phyloP scores from a whole-genome alignment of 495 filamentous ascomycete genomes.

The Hyphodiscus hymeniophilus region DNA sequence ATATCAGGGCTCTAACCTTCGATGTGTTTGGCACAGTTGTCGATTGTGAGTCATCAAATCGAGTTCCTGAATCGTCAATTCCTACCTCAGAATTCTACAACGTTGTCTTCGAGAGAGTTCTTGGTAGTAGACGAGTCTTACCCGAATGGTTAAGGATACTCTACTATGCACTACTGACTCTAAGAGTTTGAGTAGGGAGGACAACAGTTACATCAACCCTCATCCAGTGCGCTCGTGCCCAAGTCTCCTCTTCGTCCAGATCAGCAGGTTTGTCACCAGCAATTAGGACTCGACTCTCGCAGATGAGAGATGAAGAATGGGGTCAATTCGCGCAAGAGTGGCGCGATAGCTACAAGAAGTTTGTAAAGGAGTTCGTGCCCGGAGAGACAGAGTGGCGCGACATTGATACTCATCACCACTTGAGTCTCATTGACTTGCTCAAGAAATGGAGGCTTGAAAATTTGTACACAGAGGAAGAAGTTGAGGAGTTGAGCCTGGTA shows the following conservation, averaged over 20 bases:
- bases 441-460: conserved; percentile 40
- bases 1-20: conserved; percentile 40
- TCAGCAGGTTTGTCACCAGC: conserved; percentile 32
- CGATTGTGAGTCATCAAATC: too few relatives aligned
- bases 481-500: conserved; percentile 44
- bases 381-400: conserved; percentile 37
- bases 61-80: too few relatives aligned
- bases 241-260: conserved; percentile 25
- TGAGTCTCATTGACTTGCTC: conserved; percentile 50
- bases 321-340: conserved; percentile 55
- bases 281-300: conserved; percentile 37
- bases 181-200: too few relatives aligned
- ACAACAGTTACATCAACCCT: conserved; percentile 48
- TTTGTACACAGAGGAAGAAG: conserved; percentile 52
- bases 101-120: too few relatives aligned
- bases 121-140: too few relatives aligned
- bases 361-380: conserved; percentile 47
- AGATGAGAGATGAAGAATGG: conserved; percentile 52
- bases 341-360: conserved; percentile 53
- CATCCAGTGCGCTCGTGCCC: conserved; percentile 35
- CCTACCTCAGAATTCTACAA: too few relatives aligned
- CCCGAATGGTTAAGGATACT: too few relatives aligned
- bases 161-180: too few relatives aligned
- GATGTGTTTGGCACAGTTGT: conserved; percentile 73
- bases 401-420: conserved; percentile 61